phyloP scores from a whole-genome alignment of 129 eudicot species.

The Centella asiatica region DNA sequence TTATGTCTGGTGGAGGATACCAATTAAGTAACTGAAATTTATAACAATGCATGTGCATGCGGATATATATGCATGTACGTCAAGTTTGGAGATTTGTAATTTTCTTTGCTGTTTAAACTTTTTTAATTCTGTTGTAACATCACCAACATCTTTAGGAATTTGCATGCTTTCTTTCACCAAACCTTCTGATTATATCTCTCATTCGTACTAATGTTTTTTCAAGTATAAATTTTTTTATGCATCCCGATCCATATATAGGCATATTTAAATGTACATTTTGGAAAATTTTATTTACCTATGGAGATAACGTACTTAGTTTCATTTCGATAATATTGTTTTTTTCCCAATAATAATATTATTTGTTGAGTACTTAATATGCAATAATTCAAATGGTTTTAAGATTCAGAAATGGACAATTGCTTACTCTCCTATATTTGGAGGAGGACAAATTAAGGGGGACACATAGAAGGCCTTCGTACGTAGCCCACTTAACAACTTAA shows the following conservation, averaged over 20 bases:
- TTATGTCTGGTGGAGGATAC: constrained; percentile 16
- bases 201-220: constrained; percentile 20
- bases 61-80: constrained; percentile 6
- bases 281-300: too few species aligned
- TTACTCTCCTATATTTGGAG: too few species aligned
- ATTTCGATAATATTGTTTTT: too few species aligned
- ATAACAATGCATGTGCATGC: constrained; percentile 4
- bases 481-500: too few species aligned
- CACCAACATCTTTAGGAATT: constrained; percentile 38
- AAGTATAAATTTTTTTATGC: not conserved
- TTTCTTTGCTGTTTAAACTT: constrained; percentile 25
- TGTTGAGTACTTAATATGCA: too few species aligned
- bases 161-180: constrained; percentile 51
- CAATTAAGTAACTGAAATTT: constrained; percentile 22
- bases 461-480: too few species aligned
- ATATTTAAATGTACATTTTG: too few species aligned
- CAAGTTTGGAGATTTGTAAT: constrained; percentile 44
- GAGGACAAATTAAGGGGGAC: too few species aligned
- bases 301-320: too few species aligned
- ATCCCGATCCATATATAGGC: not conserved
- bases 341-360: too few species aligned
- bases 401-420: too few species aligned
- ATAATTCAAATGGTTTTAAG: too few species aligned
- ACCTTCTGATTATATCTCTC: constrained; percentile 78
- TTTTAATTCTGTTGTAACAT: constrained; percentile 45